Conservation (phyloP, 371 early-diverging fungal genomes). For the Mortierella sp. region DNA sequence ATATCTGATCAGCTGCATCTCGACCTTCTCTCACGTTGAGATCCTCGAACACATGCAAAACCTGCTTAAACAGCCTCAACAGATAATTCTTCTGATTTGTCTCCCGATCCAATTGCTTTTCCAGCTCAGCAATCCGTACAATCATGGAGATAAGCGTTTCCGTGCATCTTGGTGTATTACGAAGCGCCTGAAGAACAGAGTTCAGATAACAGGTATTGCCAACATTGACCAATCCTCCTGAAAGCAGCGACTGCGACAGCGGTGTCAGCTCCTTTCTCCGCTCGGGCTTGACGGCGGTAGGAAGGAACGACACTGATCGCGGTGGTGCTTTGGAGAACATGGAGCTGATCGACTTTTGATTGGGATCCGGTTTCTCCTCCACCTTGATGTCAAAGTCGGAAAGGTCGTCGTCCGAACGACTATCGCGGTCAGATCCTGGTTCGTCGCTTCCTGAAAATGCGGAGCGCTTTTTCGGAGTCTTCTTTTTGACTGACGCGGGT, state of each 20-base stretch:
- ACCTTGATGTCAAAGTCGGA: constrained; percentile 17
- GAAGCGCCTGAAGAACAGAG: constrained; percentile 40
- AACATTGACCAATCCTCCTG: constrained; percentile 43
- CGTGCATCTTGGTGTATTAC: constrained; percentile 30
- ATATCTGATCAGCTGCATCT: neutral
- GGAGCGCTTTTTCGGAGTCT: neutral
- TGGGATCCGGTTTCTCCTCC: constrained; percentile 42
- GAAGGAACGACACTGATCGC: neutral
- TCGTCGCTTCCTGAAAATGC: constrained; percentile 34
- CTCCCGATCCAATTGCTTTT: neutral
- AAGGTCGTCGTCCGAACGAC: constrained; percentile 25
- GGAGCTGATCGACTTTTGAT: constrained; percentile 34
- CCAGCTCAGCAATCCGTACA: constrained; percentile 20
- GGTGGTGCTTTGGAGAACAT: constrained; percentile 28
- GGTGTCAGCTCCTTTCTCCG: constrained; percentile 18
- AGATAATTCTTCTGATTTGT: constrained; percentile 13
- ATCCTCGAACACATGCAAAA: neutral
- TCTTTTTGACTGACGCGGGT: neutral
- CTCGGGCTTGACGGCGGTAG: constrained; percentile 1
- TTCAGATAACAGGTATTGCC: constrained; percentile 54
- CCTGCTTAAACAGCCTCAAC: neutral
- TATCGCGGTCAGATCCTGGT: constrained; percentile 19
- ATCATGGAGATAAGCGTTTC: constrained; percentile 26
- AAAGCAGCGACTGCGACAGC: constrained; percentile 24
- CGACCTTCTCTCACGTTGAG: neutral